These are phyloP conservation scores for Phytopythium sindhum DNA, from an alignment of 352 stramenopile species.

Conservation along the genomic window DNA sequence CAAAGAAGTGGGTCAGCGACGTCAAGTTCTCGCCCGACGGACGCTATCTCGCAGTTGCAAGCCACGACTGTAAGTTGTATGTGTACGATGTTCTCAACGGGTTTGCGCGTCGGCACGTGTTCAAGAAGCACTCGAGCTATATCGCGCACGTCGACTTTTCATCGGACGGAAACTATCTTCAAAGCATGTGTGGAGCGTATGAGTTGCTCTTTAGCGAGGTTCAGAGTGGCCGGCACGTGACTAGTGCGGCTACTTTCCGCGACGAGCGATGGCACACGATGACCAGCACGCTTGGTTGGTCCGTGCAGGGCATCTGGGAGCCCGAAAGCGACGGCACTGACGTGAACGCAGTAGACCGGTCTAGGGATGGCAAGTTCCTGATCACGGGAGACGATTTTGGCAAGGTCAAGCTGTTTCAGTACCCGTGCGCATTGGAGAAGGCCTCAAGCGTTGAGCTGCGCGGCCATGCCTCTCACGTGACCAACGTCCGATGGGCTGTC, in stretches of 20 bases:
- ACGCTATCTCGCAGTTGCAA: conserved; percentile 55
- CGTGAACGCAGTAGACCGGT: conserved; percentile 72
- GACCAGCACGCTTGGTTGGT: conserved; percentile 86
- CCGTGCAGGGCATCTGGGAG: conserved; percentile 90
- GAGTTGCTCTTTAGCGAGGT: conserved; percentile 91
- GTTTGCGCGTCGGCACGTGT: conserved; percentile 56
- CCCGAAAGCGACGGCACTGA: conserved; percentile 72
- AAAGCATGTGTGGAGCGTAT: conserved; percentile 79
- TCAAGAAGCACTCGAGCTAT: conserved; percentile 80
- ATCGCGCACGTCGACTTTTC: conserved; percentile 81
- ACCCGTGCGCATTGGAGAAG: conserved; percentile 66
- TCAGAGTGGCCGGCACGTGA: conserved; percentile 57
- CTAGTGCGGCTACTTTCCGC: conserved; percentile 68
- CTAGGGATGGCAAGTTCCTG: conserved; percentile 57
- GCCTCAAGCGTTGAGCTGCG: conserved; percentile 47
- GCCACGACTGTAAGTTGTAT: conserved; percentile 74
- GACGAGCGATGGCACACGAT: conserved; percentile 91
- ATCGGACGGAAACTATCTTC: conserved; percentile 52
- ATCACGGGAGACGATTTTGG: conserved; percentile 81
- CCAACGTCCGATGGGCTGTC: conserved; percentile 62
- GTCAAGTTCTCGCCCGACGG: conserved; percentile 72
- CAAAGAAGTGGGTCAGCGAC: conserved; percentile 69
- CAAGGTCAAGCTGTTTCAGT: conserved; percentile 88
- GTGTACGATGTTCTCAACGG: conserved; percentile 74
- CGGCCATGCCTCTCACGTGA: conserved; percentile 81